A percentile compares a stretch with the other conserved stretches of the same genome.
Conservation (phyloP, 257 asterid species). For the Leonotis leonurus region DNA sequence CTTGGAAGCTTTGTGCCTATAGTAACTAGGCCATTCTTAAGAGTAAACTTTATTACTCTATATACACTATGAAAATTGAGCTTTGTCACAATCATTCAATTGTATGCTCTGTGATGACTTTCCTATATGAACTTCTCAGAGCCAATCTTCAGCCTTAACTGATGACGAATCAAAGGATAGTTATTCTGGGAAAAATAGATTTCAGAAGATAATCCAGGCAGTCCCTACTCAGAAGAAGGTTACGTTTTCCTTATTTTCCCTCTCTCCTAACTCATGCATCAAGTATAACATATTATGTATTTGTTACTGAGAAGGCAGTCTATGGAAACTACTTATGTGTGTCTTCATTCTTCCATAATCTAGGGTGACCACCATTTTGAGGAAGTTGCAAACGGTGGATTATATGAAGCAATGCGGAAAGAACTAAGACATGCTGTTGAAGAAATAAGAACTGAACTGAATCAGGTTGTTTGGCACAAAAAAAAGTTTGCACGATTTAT, state of each 20-base stretch:
- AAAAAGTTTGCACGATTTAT: slow-evolving; percentile 17
- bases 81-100: slow-evolving; percentile 4
- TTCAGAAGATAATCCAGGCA: slow-evolving; percentile 60
- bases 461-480: slow-evolving; percentile 44
- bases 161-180: slow-evolving; percentile 67
- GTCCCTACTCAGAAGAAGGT: slow-evolving; percentile 68
- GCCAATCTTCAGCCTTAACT: slow-evolving; percentile 70
- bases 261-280: background rate
- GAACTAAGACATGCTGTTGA: slow-evolving; percentile 82
- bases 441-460: slow-evolving; percentile 70
- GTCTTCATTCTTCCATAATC: background rate
- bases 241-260: background rate
- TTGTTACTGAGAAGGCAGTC: slow-evolving; percentile 4
- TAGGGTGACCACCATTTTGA: slow-evolving; percentile 52
- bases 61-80: background rate
- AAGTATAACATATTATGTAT: background rate
- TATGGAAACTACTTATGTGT: background rate
- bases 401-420: slow-evolving; percentile 69
- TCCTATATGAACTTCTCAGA: slow-evolving; percentile 36
- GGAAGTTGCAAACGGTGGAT: slow-evolving; percentile 44
- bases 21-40: background rate
- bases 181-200: slow-evolving; percentile 41
- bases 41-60: background rate
- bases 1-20: background rate
- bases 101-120: slow-evolving; percentile 14